Base-by-base conservation (phyloP, 2,329 filamentous ascomycete species). In the Colletotrichum costaricense region DNA sequence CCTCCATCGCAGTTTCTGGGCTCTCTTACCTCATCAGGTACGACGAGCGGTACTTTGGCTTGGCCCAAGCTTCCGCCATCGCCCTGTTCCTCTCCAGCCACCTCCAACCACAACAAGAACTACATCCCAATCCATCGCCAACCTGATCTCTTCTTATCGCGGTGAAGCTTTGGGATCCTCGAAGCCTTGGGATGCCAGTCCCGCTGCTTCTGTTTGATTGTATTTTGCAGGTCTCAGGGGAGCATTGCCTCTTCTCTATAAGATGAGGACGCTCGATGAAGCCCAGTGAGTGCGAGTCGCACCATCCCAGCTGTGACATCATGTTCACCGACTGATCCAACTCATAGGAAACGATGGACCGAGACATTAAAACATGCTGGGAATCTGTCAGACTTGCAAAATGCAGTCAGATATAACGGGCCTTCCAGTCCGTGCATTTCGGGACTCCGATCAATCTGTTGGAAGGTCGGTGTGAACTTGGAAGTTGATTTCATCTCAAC, bases 381-480 rank as follows among this genome's bases (percentile, higher is more conserved):
- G 67, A 89, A 87, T 78, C 84, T 93, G 72, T 83, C 84, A n/a
- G 88, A 91, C 73, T 85, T 95, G 68, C 91, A 89, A 82, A 86
- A 86, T 75, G 90, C 91, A n/a, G 88, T 94, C 65, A 90, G 88
- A 80, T 84, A 88, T 75, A 88, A 91, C 77, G 88, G 89, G 22
- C 81, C 88, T 19, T 82, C 82, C 12, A 93, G 89, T 78, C 91
- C 92, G 62, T 95, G 93, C 80, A 84, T 91, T 66, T 86, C 91
- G 59, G 95, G 94, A 16, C 90, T 95, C 76, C 91, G 95, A 69
- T 98, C 96, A 3, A 89, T 97, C 49, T 97, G 93, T 82, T 98
- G 96, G 96, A 98, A 98, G 90, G 94, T 93, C 80, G 78, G 67
- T 74, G n/a, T 62, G 54, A 12, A 66, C 59, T 49, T 14, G 38